Evolutionary conservation across 345 rosid genomes (phyloP).

Genomic region (Moricandia moricandioides): DNA sequence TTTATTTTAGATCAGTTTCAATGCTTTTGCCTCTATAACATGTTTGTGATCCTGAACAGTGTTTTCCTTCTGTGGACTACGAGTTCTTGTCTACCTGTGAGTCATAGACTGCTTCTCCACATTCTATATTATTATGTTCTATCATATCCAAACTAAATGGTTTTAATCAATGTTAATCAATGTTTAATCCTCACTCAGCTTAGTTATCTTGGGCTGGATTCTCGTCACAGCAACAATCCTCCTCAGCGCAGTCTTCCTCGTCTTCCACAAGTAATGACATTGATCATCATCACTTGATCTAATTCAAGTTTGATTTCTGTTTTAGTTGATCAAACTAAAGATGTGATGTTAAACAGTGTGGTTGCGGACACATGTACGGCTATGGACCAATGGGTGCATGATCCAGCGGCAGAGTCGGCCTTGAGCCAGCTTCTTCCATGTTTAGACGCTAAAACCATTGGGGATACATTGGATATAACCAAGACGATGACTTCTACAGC

Average conservation of each 20-base stretch:
- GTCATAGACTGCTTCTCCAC: constrained; percentile 3
- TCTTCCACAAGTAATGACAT: constrained; percentile 54
- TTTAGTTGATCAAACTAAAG: not conserved
- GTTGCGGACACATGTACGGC: constrained; percentile 71
- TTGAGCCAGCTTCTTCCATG: constrained; percentile 68
- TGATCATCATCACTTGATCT: constrained; percentile 1
- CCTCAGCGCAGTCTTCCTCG: constrained; percentile 49
- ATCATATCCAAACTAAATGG: not conserved
- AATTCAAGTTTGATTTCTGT: not conserved
- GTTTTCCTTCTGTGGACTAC: constrained; percentile 46
- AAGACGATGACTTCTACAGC: constrained; percentile 45
- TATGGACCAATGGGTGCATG: constrained; percentile 72
- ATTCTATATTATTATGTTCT: not conserved
- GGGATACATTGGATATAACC: constrained; percentile 44
- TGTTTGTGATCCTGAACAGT: constrained; percentile 31
- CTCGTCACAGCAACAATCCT: constrained; percentile 45
- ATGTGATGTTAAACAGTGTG: constrained; percentile 35
- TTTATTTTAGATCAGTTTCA: not conserved
- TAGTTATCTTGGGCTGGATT: constrained; percentile 54
- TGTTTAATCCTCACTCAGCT: constrained; percentile 36
- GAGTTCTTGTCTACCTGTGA: constrained; percentile 48
- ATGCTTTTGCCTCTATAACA: not conserved
- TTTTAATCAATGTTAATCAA: not conserved
- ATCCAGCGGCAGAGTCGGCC: constrained; percentile 65
- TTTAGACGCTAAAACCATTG: constrained; percentile 50